A percentile compares a stretch with the other conserved stretches of the same genome.
These are phyloP conservation scores for Agroathelia rolfsii DNA, from an alignment of 1,284 basidiomycete species.

Conservation along the genomic window DNA sequence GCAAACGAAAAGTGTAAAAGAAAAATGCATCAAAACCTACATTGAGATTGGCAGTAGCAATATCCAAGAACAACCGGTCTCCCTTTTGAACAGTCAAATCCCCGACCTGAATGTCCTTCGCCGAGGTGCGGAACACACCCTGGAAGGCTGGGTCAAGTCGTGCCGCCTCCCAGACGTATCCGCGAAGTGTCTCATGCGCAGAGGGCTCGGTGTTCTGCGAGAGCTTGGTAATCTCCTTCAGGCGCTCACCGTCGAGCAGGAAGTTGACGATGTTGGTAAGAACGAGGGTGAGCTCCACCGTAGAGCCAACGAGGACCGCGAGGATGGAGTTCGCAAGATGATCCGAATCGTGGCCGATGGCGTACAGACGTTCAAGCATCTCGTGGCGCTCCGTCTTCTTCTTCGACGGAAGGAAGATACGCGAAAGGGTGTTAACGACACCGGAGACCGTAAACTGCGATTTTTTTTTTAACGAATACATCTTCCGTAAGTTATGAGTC, in stretches of 20 bases:
- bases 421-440: slow-evolving; percentile 34
- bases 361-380: slow-evolving; percentile 45
- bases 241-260: slow-evolving; percentile 40
- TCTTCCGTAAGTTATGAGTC: too few species aligned
- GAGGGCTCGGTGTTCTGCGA: slow-evolving; percentile 27
- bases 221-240: slow-evolving; percentile 29
- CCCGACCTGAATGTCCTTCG: slow-evolving; percentile 33
- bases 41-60: slow-evolving; percentile 43
- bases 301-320: slow-evolving; percentile 58
- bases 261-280: slow-evolving; percentile 46
- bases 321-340: slow-evolving; percentile 59
- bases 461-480: slow-evolving; percentile 21
- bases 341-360: slow-evolving; percentile 43
- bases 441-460: slow-evolving; percentile 41
- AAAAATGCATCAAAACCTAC: slow-evolving; percentile 27
- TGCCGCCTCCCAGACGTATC: slow-evolving; percentile 55
- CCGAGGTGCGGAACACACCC: slow-evolving; percentile 43
- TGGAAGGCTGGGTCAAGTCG: slow-evolving; percentile 39
- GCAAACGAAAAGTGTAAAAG: background rate
- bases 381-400: slow-evolving; percentile 39
- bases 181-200: slow-evolving; percentile 29
- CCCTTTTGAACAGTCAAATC: slow-evolving; percentile 32
- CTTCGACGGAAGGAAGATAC: slow-evolving; percentile 34
- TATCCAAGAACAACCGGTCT: slow-evolving; percentile 50
- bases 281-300: slow-evolving; percentile 58